These are phyloP conservation scores for Colletotrichum somersetense DNA, from an alignment of 2,329 filamentous ascomycete species.

Conservation along the genomic window DNA sequence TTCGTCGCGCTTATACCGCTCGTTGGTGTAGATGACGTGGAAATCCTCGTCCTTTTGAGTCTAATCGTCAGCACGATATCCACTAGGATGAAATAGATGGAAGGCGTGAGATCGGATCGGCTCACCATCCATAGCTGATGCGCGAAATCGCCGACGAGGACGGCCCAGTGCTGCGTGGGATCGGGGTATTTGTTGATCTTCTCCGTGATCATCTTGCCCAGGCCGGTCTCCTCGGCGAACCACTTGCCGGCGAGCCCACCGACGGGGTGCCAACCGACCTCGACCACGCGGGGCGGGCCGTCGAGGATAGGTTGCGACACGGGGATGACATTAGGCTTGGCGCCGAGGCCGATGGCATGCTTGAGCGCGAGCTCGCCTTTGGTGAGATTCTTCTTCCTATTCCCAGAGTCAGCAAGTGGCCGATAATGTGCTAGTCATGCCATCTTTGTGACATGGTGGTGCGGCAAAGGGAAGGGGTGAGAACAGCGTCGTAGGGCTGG, in stretches of 20 bases:
- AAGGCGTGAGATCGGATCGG: constrained; percentile 10
- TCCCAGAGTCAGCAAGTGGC: constrained; percentile 42
- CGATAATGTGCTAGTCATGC: background rate
- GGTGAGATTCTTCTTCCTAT: constrained; percentile 50
- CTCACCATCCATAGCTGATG: constrained; percentile 72
- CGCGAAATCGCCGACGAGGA: constrained; percentile 66
- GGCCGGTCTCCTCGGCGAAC: constrained; percentile 67
- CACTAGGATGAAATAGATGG: too few relatives aligned
- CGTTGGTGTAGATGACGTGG: constrained; percentile 69
- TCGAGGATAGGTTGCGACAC: constrained; percentile 53
- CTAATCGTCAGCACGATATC: background rate
- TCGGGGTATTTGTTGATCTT: constrained; percentile 68
- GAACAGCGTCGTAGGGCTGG: constrained; percentile 16
- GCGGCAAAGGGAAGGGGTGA: constrained; percentile 1
- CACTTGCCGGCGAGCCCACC: constrained; percentile 68
- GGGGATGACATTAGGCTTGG: constrained; percentile 59
- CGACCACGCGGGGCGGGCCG: constrained; percentile 57
- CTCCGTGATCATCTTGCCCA: constrained; percentile 68
- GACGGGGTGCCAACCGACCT: constrained; percentile 71
- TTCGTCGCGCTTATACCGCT: constrained; percentile 57
- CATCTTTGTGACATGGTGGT: constrained; percentile 6
- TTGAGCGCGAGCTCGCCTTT: constrained; percentile 58
- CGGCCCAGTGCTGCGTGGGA: constrained; percentile 71
- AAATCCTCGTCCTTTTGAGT: constrained; percentile 63
- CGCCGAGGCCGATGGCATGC: constrained; percentile 59